Base-by-base conservation (phyloP, 768 basidiomycete genomes). In the Leccinum imitatum region DNA sequence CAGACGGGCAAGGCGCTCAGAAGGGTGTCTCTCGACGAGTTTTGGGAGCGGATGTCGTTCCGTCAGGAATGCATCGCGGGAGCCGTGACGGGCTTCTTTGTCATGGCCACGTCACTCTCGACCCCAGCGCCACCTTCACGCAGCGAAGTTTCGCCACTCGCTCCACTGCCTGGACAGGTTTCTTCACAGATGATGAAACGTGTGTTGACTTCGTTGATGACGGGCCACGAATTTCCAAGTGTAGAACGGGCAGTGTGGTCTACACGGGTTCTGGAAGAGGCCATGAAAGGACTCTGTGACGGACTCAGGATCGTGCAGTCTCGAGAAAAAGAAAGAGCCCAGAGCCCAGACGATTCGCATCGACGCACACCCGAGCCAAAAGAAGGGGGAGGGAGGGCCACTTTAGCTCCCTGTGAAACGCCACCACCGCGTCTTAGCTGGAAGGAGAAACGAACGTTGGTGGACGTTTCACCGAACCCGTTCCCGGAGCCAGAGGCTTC, bases 11-110 rank as follows among this genome's bases (percentile, higher is more conserved):
- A 83, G 51, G 85, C 87, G 67, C 77, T 92, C 55, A 77, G 71
- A 15, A 82, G 77, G 62, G 87, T 92, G 53, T 75, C 77, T 0
- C 67, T 83, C 41, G 89, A 89, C 44, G 95, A 97, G 69, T 99
- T 95, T 74, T 99, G 96, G 95, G 95, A 97, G 74, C 84, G 94
- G 15, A 95, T 99, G 90, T 93, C 89, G 44, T 96, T 91, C 74
- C 83, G 97, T 27, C 96, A 98, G 70, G 97, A 99, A 74, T 98
- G 96, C 69, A 82, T 90, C 50, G 83, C 87, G 37, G 95, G 95
- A 2, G 90, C 91, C 2, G 84, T 96, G 15, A 98, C 95, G 3
- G 96, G 91, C 0, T 99, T 99, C 77, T 98, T 98, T 71, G 83
- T 84, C n/a, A 65, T 90, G 63, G 79, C 83, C 31, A 75, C 80